These are phyloP conservation scores for Selaginella moellendorffii DNA, from an alignment of 75 land plant genomes.

Conservation along the genomic window DNA sequence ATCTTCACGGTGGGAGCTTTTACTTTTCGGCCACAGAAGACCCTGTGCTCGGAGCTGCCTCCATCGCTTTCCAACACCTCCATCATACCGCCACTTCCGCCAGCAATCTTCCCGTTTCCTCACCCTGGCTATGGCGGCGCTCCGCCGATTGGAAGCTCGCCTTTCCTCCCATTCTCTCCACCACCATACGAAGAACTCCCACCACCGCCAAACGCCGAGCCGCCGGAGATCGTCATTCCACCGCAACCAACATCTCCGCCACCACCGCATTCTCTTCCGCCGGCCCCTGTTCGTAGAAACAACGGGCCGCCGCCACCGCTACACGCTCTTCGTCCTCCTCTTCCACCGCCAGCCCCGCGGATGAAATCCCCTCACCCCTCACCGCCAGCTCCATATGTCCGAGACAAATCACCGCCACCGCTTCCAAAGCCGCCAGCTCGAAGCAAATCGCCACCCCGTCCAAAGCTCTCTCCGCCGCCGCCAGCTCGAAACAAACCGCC, in stretches of 20 bases:
- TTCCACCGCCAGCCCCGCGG: neutral
- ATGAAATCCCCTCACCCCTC: neutral
- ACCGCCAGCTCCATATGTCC: too few relatives aligned
- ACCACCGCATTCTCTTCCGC: neutral
- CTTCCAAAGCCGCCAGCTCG: neutral
- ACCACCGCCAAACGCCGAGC: neutral
- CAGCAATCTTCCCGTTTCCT: neutral
- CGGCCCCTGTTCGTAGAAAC: neutral
- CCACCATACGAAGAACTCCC: neutral
- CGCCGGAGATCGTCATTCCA: neutral
- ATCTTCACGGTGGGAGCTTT: neutral
- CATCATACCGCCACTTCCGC: neutral
- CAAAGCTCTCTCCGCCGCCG: neutral
- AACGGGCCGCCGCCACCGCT: neutral
- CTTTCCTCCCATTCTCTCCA: neutral
- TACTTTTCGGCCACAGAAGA: neutral
- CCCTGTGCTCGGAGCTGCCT: neutral
- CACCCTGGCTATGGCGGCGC: neutral
- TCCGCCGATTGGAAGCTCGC: neutral
- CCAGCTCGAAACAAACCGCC: neutral
- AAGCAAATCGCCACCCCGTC: neutral
- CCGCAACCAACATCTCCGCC: neutral
- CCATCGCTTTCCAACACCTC: neutral
- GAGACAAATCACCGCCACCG: neutral
- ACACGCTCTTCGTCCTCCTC: neutral